These are phyloP conservation scores for Starmerella roubikii DNA, from an alignment of 805 yeast species.

Conservation along the genomic window DNA sequence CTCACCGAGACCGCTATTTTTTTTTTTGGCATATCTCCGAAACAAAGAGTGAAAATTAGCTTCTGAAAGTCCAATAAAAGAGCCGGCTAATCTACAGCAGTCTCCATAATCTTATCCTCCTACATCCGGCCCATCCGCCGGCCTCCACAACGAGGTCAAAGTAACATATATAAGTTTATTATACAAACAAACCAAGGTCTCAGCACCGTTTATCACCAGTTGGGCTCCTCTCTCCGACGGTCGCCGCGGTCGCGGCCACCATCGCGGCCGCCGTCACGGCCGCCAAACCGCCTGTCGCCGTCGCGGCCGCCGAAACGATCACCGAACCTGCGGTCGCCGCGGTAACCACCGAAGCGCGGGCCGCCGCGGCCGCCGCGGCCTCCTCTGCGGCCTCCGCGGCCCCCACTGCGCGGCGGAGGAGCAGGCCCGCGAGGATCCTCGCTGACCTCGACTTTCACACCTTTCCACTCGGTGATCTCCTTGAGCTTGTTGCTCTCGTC, in stretches of 20 bases:
- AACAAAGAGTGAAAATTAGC: too few relatives aligned
- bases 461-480: slow-evolving; percentile 63
- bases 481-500: slow-evolving; percentile 90
- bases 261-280: slow-evolving; percentile 7
- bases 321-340: slow-evolving; percentile 13
- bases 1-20: slow-evolving; percentile 9
- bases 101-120: too few relatives aligned
- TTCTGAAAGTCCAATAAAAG: too few relatives aligned
- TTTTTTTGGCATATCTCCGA: neutral
- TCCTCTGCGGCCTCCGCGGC: slow-evolving; percentile 32
- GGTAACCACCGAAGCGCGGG: slow-evolving; percentile 16
- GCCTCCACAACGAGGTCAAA: too few relatives aligned
- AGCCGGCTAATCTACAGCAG: too few relatives aligned
- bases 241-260: slow-evolving; percentile 3
- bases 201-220: too few relatives aligned
- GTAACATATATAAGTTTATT: too few relatives aligned
- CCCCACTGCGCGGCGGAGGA: slow-evolving; percentile 33
- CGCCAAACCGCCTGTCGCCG: slow-evolving; percentile 12
- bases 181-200: too few relatives aligned
- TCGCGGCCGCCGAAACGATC: slow-evolving; percentile 19
- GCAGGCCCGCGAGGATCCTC: slow-evolving; percentile 41
- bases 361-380: slow-evolving; percentile 15
- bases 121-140: too few relatives aligned
- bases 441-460: slow-evolving; percentile 51
- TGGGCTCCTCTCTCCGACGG: slow-evolving; percentile 18